Evolutionary conservation across 805 yeast genomes (phyloP).

Genomic region (Myxozyma sirexii): DNA sequence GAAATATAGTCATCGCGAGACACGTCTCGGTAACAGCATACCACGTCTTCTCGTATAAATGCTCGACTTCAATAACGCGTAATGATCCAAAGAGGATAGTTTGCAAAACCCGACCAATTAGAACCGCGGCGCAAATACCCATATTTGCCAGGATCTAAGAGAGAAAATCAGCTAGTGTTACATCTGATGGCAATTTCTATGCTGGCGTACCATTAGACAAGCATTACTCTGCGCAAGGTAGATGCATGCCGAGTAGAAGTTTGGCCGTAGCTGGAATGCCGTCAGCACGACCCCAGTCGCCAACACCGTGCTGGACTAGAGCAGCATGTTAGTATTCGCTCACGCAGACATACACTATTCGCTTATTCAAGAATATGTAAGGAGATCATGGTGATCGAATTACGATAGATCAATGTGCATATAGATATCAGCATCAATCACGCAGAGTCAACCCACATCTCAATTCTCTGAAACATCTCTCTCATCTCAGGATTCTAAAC

Average conservation of each 20-base stretch:
- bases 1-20: constrained; percentile 58
- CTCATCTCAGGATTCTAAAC: too few species aligned
- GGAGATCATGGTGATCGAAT: too few species aligned
- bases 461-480: too few species aligned
- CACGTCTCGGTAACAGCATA: constrained; percentile 62
- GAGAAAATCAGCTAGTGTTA: neutral
- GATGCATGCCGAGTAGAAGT: constrained; percentile 53
- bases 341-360: too few species aligned
- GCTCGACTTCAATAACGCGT: constrained; percentile 74
- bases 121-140: constrained; percentile 37
- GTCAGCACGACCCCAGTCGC: constrained; percentile 45
- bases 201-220: constrained; percentile 49
- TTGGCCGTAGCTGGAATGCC: constrained; percentile 51
- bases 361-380: too few species aligned
- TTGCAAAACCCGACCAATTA: constrained; percentile 55
- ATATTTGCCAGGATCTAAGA: constrained; percentile 34
- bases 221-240: constrained; percentile 54
- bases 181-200: neutral
- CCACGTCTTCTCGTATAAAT: constrained; percentile 66
- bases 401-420: too few species aligned
- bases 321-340: neutral
- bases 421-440: too few species aligned
- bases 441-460: too few species aligned
- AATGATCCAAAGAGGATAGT: constrained; percentile 69
- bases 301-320: constrained; percentile 44